A percentile compares a stretch with the other conserved stretches of the same genome.
These are phyloP conservation scores for Amanita molliuscula DNA, from an alignment of 768 basidiomycete species.

Conservation along the genomic window DNA sequence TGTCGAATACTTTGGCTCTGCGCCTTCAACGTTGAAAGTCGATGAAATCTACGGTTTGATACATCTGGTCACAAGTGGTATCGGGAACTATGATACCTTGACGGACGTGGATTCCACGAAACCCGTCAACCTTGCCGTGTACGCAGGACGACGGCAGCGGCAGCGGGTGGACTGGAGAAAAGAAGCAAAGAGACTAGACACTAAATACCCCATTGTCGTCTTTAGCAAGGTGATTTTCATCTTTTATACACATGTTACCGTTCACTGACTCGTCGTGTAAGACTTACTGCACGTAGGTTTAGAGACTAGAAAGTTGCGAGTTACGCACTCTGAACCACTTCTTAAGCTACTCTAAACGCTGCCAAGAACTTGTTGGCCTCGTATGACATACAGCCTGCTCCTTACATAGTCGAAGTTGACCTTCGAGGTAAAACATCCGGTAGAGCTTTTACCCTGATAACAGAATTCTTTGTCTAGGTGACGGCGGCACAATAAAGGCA, in stretches of 20 bases:
- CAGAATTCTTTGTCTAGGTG: slow-evolving; percentile 31
- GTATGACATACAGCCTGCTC: slow-evolving; percentile 53
- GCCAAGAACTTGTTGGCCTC: slow-evolving; percentile 53
- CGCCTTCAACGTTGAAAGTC: slow-evolving; percentile 19
- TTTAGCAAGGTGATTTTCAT: slow-evolving; percentile 65
- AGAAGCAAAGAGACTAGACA: slow-evolving; percentile 30
- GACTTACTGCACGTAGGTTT: slow-evolving; percentile 68
- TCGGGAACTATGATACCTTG: slow-evolving; percentile 29
- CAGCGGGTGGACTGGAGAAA: slow-evolving; percentile 31
- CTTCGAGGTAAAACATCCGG: slow-evolving; percentile 37
- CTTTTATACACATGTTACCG: not conserved
- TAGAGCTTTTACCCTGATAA: not conserved
- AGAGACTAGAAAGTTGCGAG: not conserved
- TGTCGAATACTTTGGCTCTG: slow-evolving; percentile 14
- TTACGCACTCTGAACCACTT: not conserved
- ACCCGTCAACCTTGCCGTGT: slow-evolving; percentile 41
- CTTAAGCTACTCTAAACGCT: slow-evolving; percentile 43
- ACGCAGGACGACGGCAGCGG: slow-evolving; percentile 33
- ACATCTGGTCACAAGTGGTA: slow-evolving; percentile 46
- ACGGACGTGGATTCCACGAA: slow-evolving; percentile 35
- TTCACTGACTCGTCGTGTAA: slow-evolving; percentile 14
- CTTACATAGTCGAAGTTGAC: slow-evolving; percentile 70
- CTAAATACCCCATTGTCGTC: slow-evolving; percentile 55
- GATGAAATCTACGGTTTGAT: slow-evolving; percentile 67
- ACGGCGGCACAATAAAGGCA: slow-evolving; percentile 51